Evolutionary conservation across 495 filamentous ascomycete genomes (phyloP), one percentile per base, ranked within the genome.

Genomic region (Usnea hakonensis): DNA sequence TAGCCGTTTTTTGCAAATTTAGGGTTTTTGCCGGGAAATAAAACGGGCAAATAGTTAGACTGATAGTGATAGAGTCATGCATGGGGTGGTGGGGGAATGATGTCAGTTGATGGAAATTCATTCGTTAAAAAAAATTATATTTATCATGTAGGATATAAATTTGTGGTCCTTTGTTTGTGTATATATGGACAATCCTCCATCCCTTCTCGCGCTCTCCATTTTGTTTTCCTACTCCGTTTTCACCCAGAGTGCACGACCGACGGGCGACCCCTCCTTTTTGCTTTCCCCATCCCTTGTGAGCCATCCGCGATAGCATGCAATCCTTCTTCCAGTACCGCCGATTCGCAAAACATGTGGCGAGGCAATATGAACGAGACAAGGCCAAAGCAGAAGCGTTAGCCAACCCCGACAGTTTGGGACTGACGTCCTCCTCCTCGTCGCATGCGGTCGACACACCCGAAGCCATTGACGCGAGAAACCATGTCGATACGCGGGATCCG

Each of bases 261-360:
- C n/a, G n/a, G n/a, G n/a, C 43, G 7, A 2, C 28, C 23, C 23
- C 44, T 2, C 6, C 14, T 21, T 11, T 26, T 48, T 19, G 19
- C 5, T 43, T n/a, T 1, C 43, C 5, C 9, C 1, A 9, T 9
- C n/a, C 4, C 5, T 44, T 14, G 1, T 10, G 21, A 46, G 9
- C 9, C 23, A 30, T 50, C 5, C 28, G 23, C n/a, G 3, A 16
- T 6, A 70, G 44, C 33, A 75, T 74, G 74, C 74, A 76, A 61
- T 73, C 74, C 1, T 67, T 74, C 63, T 53, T 70, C 46, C 76
- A 79, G 61, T 78, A 77, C 64, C 73, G 74, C 30, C 70, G 75
- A 36, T 72, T 79, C 46, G 58, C 71, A 35, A 66, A 69, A 52
- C 68, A 71, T n/a, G 72, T 75, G 17, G 57, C 69, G 17, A 64